Evolutionary conservation across 1,139 yeast species (phyloP).

Genomic region (Maudiozyma humilis): DNA sequence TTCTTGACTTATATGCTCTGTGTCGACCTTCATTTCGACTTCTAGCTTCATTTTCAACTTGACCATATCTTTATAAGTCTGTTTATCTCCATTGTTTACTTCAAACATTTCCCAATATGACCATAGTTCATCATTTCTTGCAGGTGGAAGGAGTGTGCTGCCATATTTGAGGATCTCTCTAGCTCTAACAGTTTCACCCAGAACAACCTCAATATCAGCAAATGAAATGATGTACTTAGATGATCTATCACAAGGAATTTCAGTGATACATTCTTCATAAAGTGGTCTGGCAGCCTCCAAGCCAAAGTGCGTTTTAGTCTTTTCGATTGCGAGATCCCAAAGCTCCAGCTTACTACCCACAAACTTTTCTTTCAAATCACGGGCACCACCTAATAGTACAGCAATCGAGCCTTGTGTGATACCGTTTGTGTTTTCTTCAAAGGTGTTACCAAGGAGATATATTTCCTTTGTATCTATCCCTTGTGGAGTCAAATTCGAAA

Average conservation of each 20-base stretch:
- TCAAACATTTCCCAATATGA: constrained; percentile 68
- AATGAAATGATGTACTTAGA: constrained; percentile 19
- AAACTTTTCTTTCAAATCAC: constrained; percentile 5
- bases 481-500: constrained; percentile 42
- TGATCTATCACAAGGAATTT: constrained; percentile 21
- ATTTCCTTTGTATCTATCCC: constrained; percentile 39
- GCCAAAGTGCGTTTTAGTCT: constrained; percentile 15
- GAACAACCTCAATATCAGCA: constrained; percentile 27
- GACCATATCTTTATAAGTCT: constrained; percentile 67
- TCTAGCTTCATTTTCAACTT: constrained; percentile 50
- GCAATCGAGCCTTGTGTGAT: constrained; percentile 38
- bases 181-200: constrained; percentile 38
- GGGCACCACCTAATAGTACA: constrained; percentile 38
- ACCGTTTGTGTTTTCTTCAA: constrained; percentile 47
- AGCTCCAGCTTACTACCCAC: constrained; percentile 15
- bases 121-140: constrained; percentile 40
- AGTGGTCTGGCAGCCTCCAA: constrained; percentile 15
- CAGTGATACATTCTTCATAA: constrained; percentile 23
- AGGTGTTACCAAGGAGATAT: constrained; percentile 49
- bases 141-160: constrained; percentile 41
- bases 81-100: constrained; percentile 58
- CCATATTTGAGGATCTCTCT: constrained; percentile 50
- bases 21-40: constrained; percentile 35
- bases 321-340: constrained; percentile 21
- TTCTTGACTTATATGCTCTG: constrained; percentile 29